Conservation (phyloP, 2,329 filamentous ascomycete species). For the Trichoderma endophyticum region DNA sequence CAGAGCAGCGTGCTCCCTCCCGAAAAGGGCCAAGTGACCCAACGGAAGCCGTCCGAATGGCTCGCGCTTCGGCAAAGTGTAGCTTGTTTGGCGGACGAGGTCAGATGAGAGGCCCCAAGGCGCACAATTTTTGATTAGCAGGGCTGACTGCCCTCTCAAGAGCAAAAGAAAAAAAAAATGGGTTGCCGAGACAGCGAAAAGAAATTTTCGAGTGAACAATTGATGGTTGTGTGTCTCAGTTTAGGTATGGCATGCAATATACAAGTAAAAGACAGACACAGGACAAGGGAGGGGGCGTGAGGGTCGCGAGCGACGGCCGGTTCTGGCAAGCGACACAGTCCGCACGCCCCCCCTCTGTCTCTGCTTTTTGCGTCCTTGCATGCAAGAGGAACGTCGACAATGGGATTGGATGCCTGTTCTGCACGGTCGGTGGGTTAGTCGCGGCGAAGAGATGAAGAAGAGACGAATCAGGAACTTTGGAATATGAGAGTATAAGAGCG, state of each 20-base stretch:
- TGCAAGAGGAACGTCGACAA: slow-evolving; percentile 14
- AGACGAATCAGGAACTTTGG: background rate
- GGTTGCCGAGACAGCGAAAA: background rate
- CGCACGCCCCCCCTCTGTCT: slow-evolving; percentile 1
- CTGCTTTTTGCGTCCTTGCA: slow-evolving; percentile 11
- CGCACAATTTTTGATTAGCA: background rate
- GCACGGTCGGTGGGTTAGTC: background rate
- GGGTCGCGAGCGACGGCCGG: background rate
- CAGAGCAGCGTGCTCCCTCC: background rate
- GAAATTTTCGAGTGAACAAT: background rate
- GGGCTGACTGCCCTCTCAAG: slow-evolving; percentile 5
- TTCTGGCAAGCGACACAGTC: background rate
- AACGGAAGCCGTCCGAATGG: slow-evolving; percentile 12
- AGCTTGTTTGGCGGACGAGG: background rate
- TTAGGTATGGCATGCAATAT: slow-evolving; percentile 12
- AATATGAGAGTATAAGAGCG: background rate
- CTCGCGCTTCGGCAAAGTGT: slow-evolving; percentile 11
- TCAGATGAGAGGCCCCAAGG: slow-evolving; percentile 10
- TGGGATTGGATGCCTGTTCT: slow-evolving; percentile 8
- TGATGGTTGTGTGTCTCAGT: slow-evolving; percentile 2
- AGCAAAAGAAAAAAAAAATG: background rate
- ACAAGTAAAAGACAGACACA: background rate
- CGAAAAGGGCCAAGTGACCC: slow-evolving; percentile 10
- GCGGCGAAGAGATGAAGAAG: background rate
- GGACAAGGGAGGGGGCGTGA: slow-evolving; percentile 2